These are phyloP conservation scores for Geum urbanum DNA, from an alignment of 306 rosid species.

Conservation along the genomic window DNA sequence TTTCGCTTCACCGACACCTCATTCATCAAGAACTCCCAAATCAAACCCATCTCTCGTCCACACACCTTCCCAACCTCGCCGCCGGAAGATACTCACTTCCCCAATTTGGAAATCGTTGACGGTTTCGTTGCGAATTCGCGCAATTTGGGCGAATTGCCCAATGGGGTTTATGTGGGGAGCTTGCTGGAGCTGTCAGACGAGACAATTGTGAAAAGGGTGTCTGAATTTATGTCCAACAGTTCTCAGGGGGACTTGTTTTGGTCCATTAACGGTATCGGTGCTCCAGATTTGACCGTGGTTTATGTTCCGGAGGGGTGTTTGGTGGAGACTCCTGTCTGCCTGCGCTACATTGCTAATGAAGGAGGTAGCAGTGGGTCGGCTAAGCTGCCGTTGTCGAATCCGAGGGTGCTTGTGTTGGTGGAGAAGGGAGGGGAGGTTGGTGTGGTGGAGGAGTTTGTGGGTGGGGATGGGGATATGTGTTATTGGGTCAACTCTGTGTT, in stretches of 20 bases:
- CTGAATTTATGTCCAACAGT: slow-evolving; percentile 29
- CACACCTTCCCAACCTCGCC: slow-evolving; percentile 13
- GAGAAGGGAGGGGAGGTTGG: slow-evolving; percentile 74
- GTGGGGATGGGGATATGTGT: slow-evolving; percentile 26
- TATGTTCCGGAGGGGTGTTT: slow-evolving; percentile 69
- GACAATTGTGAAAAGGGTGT: slow-evolving; percentile 36
- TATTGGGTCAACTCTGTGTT: slow-evolving; percentile 85
- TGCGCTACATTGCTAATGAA: slow-evolving; percentile 46
- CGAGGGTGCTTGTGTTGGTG: slow-evolving; percentile 75
- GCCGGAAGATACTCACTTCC: slow-evolving; percentile 27
- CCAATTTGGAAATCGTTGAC: slow-evolving; percentile 46
- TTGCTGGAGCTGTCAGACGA: slow-evolving; percentile 38
- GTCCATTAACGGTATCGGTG: slow-evolving; percentile 86
- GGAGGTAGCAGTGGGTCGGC: slow-evolving; percentile 38
- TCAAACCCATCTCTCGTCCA: slow-evolving; percentile 52
- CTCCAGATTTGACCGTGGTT: slow-evolving; percentile 73
- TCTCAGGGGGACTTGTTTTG: slow-evolving; percentile 69
- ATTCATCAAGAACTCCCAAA: slow-evolving; percentile 57
- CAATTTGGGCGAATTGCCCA: slow-evolving; percentile 41
- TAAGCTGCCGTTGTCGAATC: slow-evolving; percentile 62
- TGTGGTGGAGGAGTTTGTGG: slow-evolving; percentile 67
- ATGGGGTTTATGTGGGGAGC: slow-evolving; percentile 60
- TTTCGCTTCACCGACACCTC: slow-evolving; percentile 86
- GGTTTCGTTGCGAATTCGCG: slow-evolving; percentile 39
- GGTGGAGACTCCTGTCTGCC: slow-evolving; percentile 56